Base-by-base conservation (phyloP, 305 asterid species). In the Caryopteris hybrid region DNA sequence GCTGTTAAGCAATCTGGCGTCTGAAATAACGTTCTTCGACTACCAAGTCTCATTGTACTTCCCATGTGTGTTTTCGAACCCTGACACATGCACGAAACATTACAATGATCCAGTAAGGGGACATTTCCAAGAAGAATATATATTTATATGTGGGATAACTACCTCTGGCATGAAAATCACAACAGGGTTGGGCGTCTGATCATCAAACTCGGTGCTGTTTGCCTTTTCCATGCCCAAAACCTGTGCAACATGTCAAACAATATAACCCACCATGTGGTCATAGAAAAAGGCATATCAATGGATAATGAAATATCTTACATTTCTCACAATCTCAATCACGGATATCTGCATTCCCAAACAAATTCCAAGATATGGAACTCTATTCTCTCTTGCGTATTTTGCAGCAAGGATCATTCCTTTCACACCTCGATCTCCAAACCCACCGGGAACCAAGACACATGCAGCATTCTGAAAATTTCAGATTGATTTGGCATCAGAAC, bases 141-240 rank as follows among this genome's bases (percentile, higher is more conserved):
- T 50, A 16, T 25, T 58, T 22, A 22, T 29, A 68, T 47, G 63
- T 58, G 63, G 62, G 52, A 63, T 50, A 74, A 61, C 71, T 83
- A 91, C 98, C 98, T 94, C 99, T 3, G 99, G 99, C 99, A 94
- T 94, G 78, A 91, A 94, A 70, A 94, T 85, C 59, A 91, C 95
- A 61, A 89, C 92, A 55, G 93, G 96, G 74, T 81, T 66, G 31
- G 87, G 85, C 9, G 98, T 85, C 58, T 83, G 67, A 2, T 70
- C 72, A 61, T 94, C 89, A 72, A 94, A 94, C 81, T 94, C 99
- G 5, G 83, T 73, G 85, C 99, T 94, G 71, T 91, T 82, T 38
- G 99, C 97, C 21, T 65, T 75, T 74, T 87, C 88, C 83, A 86
- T 70, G 39, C 76, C 76, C 81, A 88, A 76, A 70, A 89, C 92